Evolutionary conservation across 176 grass and related monocot genomes (phyloP), one percentile per base, ranked within the genome.

Genomic region (Urochloa ruziziensis): DNA sequence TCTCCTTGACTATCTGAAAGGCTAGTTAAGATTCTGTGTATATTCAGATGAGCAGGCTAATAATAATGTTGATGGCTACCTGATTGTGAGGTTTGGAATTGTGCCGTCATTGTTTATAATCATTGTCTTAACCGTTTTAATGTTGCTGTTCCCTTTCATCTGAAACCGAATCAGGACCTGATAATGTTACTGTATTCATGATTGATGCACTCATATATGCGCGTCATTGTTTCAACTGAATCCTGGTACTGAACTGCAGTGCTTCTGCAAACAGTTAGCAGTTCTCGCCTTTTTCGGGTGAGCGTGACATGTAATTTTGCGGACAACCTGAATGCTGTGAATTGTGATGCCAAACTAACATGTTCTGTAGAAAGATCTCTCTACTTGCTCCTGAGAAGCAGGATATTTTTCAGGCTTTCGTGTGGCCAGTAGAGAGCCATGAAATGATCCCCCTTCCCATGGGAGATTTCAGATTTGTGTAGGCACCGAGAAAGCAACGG

Each of bases 1-100:
- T 73, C 83, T 83, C 59, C 59, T 66, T 90, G 84, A 83, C 69
- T 61, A 75, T 84, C 56, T 79, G 79, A 77, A 90, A 83, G 66
- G 68, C 49, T 79, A 73, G 36, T 73, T 79, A 48, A 83, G 32
- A 82, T 56, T 82, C 47, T 83, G 73, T 80, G 56, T 80, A 84
- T 84, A 74, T 85, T 82, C 49, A 77, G 51, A 49, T 80, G 60
- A 24, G 36, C 64, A 46, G 72, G 25, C 78, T 78, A 35, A 23
- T 77, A 73, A 78, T 57, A 86, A 72, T 19, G 28, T 78, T 15
- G 79, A 73, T 68, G 62, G 44, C 27, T 90, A 64, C 70, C 24
- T 61, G 58, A 65, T 52, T 53, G 33, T 79, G 72, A 32, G 73
- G 33, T 70, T 75, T 23, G 51, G 34, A 80, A 66, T 33, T 34